Base-by-base conservation (phyloP, 345 rosid species). In the Camelina laxa region DNA sequence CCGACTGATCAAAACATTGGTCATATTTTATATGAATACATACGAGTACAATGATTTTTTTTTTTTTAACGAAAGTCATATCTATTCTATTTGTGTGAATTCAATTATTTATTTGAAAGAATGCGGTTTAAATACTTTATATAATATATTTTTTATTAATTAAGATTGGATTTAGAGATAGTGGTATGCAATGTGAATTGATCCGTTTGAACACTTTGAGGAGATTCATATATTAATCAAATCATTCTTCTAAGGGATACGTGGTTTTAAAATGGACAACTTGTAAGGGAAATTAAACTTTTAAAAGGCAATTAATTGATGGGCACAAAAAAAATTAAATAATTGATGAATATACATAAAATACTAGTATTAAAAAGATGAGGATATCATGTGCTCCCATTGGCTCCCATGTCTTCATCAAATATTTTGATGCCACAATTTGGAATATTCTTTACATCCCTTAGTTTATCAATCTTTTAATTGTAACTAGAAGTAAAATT, bases 351-450 rank as follows among this genome's bases (percentile, higher is more conserved):
- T 45, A 41, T 45, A 41, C 24, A 21, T 4, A n/a, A 13, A 63
- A 9, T 36, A 50, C 11, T 50, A 31, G 9, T 6, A 58, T 67
- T 58, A 48, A 48, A 60, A 22, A 41, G 64, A 61, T 68, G 57
- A 69, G 17, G 49, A 41, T 42, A 21, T 35, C 70, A 62, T 69
- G 79, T 61, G 56, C 50, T 3, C 35, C 24, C 70, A 61, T 44
- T 76, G 70, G 79, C 65, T n/a, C 80, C 50, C 75, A 67, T 67
- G 47, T 67, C 45, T 67, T 75, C 61, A 68, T 75, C 74, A 67
- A 19, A 75, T 60, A 68, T 51, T 60, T 69, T 16, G 71, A 76
- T 69, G 14, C 70, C 53, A 45, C 24, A 35, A 15, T 44, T 62
- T 69, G 53, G 80, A 69, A 69, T 69, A 62, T 76, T 47, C 65